phyloP scores from a whole-genome alignment of 345 rosid genomes.

The Aquilaria malaccensis region DNA sequence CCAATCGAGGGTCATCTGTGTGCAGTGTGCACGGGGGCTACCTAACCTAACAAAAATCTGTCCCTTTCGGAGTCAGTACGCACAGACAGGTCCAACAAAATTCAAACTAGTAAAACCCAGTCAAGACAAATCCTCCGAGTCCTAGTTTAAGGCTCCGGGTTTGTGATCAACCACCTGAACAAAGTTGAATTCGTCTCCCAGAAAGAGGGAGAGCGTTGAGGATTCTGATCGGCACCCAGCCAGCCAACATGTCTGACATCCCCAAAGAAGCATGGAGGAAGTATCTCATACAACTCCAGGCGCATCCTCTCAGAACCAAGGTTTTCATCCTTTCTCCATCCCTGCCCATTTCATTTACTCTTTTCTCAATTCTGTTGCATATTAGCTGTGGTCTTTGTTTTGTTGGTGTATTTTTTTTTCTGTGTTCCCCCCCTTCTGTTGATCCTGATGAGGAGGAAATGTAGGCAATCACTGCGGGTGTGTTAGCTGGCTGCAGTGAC shows the following conservation, averaged over 20 bases:
- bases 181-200: too few species aligned
- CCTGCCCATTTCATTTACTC: background rate
- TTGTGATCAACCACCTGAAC: too few species aligned
- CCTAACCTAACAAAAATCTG: too few species aligned
- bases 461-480: slow-evolving; percentile 81
- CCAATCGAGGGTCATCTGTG: too few species aligned
- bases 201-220: too few species aligned
- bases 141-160: too few species aligned
- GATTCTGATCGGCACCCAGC: too few species aligned
- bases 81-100: too few species aligned
- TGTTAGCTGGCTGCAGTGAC: slow-evolving; percentile 75
- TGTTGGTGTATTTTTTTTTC: background rate
- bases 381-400: background rate
- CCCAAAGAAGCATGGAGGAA: slow-evolving; percentile 85
- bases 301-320: slow-evolving; percentile 81
- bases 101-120: too few species aligned
- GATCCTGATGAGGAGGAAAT: background rate
- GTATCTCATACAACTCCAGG: slow-evolving; percentile 81
- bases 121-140: too few species aligned
- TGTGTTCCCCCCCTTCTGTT: background rate
- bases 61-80: too few species aligned
- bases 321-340: slow-evolving; percentile 18
- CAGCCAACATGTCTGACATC: slow-evolving; percentile 49
- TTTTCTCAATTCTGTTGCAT: slow-evolving; percentile 1
- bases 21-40: too few species aligned